Conservation (phyloP, 208 protist species). For the Crithidia brevicula region DNA sequence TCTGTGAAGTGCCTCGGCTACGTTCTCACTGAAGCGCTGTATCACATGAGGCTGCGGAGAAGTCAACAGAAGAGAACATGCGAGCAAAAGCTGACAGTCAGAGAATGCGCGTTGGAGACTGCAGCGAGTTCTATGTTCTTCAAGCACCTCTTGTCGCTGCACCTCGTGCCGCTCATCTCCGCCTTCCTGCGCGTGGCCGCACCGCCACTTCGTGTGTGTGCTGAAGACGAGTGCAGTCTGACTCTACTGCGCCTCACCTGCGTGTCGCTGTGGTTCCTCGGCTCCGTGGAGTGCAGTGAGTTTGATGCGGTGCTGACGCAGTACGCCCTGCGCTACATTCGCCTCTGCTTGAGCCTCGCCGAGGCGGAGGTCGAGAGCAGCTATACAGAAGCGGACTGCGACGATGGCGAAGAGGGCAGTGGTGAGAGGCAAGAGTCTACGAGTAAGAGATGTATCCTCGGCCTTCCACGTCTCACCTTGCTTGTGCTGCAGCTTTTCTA, state of each 20-base stretch:
- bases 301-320: slow-evolving; percentile 21
- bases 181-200: background rate
- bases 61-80: background rate
- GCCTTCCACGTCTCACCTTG: slow-evolving; percentile 1
- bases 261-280: slow-evolving; percentile 17
- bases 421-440: background rate
- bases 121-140: background rate
- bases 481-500: slow-evolving; percentile 40
- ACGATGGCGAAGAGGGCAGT: background rate
- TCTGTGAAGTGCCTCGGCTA: slow-evolving; percentile 1
- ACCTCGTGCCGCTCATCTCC: background rate
- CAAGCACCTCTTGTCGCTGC: background rate
- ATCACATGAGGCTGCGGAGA: background rate
- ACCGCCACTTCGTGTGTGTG: background rate
- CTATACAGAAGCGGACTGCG: background rate
- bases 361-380: slow-evolving; percentile 2
- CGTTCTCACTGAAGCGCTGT: background rate
- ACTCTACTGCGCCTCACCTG: slow-evolving; percentile 14
- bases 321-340: slow-evolving; percentile 30
- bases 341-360: slow-evolving; percentile 23
- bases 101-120: background rate
- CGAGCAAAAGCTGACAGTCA: background rate
- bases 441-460: background rate
- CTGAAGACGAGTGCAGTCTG: background rate
- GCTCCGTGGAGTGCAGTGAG: background rate